phyloP scores from a whole-genome alignment of 2,329 filamentous ascomycete species.

The Fusarium robinianum region DNA sequence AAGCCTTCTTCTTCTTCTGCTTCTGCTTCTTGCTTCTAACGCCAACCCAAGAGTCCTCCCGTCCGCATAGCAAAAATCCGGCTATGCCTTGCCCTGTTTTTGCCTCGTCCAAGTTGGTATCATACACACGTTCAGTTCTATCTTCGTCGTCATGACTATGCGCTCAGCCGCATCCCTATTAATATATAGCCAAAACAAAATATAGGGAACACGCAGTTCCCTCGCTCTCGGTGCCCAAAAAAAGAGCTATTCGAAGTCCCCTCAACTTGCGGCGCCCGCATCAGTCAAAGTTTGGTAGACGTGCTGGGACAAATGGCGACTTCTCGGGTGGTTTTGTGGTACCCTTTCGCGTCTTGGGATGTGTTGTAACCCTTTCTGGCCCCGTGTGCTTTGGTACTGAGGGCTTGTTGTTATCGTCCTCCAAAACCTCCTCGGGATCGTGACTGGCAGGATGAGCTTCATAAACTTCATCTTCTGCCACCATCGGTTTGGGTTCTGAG shows the following conservation, averaged over 20 bases:
- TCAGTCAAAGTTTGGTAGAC: slow-evolving; percentile 60
- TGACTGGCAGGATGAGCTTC: slow-evolving; percentile 19
- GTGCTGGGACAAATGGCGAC: slow-evolving; percentile 59
- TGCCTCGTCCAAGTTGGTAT: slow-evolving; percentile 32
- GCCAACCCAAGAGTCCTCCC: too few species aligned
- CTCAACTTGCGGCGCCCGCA: too few species aligned
- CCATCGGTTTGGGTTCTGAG: slow-evolving; percentile 34
- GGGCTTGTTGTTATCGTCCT: slow-evolving; percentile 11
- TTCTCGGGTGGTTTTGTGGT: slow-evolving; percentile 20
- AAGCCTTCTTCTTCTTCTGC: slow-evolving; percentile 12
- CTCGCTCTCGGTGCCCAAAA: too few species aligned
- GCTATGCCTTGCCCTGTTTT: slow-evolving; percentile 8
- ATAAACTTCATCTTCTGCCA: slow-evolving; percentile 42
- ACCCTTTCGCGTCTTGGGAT: background rate
- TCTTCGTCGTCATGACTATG: slow-evolving; percentile 16
- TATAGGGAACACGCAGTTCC: too few species aligned
- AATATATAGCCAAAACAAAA: too few species aligned
- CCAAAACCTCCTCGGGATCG: slow-evolving; percentile 12
- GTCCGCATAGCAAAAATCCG: too few species aligned
- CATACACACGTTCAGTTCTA: slow-evolving; percentile 30
- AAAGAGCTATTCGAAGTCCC: too few species aligned
- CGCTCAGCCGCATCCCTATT: too few species aligned
- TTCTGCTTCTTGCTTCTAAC: background rate
- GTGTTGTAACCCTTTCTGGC: slow-evolving; percentile 38
- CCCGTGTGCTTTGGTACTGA: background rate